Evolutionary conservation across 306 rosid species (phyloP), one percentile per base, ranked within the genome.

Genomic region (Lathyrus tuberosus): DNA sequence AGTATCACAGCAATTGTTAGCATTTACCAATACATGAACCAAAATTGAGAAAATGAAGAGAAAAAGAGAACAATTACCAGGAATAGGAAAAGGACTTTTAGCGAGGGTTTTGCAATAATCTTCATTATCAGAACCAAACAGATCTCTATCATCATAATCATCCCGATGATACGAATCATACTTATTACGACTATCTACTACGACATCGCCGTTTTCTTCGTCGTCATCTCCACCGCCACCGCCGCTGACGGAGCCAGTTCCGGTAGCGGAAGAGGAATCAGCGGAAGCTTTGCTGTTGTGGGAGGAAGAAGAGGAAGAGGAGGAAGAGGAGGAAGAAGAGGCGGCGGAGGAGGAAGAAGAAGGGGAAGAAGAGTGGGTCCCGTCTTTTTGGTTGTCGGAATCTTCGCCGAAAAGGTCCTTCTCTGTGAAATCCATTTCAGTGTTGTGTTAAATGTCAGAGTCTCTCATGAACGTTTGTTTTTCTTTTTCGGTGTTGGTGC

Each of bases 121-220:
- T 77, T 94, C 97, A 52, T 88, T 89, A 69, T 94, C 99, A 43
- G 97, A 91, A 20, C 87, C 92, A 74, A 94, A 94, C 10, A 94
- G 95, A 86, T 94, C 99, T 59, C 76, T 89, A 5, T 60, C 47
- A 24, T 91, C 91, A 5, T 42, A 35, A 22, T 78, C 74, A 6
- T 60, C 40, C 17, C 33, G 24, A 4, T 30, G 47, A 30, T 28
- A 3, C 16, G 10, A 30, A 1, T 40, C 5, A 22, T 53, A 77
- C 44, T 48, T 75, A 37, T 40, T 75, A 38, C 40, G 62, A 38
- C 44, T 71, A 37, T 71, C 85, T 24, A 72, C 85, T 24, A 72
- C 88, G 52, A 83, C 87, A 20, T 79, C 92, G 0, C 87, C 94
- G 11, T 87, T 82, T 74, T 76, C 96, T 12, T 84, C 96, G 0